Conservation (phyloP, 2,329 filamentous ascomycete genomes). For the Epichloe brachyelytri region DNA sequence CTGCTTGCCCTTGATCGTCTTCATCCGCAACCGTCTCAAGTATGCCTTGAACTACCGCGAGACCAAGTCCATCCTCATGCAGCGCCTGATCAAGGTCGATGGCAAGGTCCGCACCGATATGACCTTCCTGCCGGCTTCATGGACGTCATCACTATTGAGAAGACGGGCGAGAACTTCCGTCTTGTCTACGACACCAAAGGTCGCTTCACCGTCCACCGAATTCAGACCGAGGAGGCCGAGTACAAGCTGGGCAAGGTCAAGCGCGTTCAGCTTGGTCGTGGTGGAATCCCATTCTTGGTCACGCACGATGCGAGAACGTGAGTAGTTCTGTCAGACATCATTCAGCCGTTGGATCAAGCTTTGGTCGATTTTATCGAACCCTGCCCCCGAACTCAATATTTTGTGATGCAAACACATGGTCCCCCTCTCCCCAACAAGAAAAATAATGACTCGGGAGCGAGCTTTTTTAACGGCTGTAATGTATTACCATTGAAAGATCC, state of each 20-base stretch:
- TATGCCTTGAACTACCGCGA: conserved; percentile 98
- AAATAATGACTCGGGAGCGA: background rate
- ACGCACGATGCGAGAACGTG: conserved; percentile 99
- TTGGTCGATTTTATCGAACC: conserved; percentile 50
- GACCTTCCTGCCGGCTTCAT: conserved; percentile 97
- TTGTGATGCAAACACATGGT: background rate
- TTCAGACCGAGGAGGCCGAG: conserved; percentile 95
- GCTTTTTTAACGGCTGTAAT: conserved; percentile 40
- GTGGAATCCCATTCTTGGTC: conserved; percentile 99
- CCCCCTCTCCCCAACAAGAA: background rate
- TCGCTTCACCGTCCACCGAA: conserved; percentile 99
- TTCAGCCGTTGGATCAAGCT: conserved; percentile 99
- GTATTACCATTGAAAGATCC: conserved; percentile 29
- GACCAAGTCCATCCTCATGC: conserved; percentile 96
- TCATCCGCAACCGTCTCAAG: conserved; percentile 95
- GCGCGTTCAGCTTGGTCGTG: conserved; percentile 97
- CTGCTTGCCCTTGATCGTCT: conserved; percentile 97
- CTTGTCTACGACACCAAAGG: conserved; percentile 99
- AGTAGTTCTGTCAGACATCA: conserved; percentile 85
- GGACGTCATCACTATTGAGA: conserved; percentile 98
- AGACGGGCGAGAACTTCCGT: conserved; percentile 99
- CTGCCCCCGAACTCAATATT: conserved; percentile 10
- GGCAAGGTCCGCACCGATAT: conserved; percentile 98
- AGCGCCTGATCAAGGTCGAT: conserved; percentile 99
- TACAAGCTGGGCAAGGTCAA: conserved; percentile 99